Evolutionary conservation across 441 rosid genomes (phyloP).

Genomic region (Populus tomentosa): DNA sequence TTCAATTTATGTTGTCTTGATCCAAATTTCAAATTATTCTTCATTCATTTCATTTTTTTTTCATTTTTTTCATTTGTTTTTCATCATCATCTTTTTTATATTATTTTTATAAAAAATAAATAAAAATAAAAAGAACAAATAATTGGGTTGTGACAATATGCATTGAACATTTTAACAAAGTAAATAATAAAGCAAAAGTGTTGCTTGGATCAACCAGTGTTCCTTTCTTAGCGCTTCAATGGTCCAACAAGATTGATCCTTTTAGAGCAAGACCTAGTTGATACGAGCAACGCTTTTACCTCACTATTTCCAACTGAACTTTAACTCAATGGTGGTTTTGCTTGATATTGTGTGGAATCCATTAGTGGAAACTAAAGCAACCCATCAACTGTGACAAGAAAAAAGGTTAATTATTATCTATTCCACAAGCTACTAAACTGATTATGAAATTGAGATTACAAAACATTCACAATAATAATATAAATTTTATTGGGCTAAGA

Average conservation of each 20-base stretch:
- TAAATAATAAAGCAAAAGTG: conserved; percentile 41
- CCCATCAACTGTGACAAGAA: conserved; percentile 52
- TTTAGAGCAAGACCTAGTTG: conserved; percentile 40
- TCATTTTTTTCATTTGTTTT: too few species aligned
- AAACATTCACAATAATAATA: not conserved
- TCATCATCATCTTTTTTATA: too few species aligned
- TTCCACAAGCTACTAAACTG: not conserved
- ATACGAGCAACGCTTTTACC: not conserved
- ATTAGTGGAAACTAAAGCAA: conserved; percentile 50
- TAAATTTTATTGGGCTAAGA: not conserved
- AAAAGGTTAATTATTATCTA: not conserved
- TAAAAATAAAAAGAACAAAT: too few species aligned
- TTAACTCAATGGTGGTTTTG: conserved; percentile 49
- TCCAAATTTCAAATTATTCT: too few species aligned
- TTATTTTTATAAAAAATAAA: too few species aligned
- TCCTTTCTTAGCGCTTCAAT: conserved; percentile 3
- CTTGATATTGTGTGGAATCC: conserved; percentile 24
- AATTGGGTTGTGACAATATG: too few species aligned
- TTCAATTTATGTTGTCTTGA: too few species aligned
- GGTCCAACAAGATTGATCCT: conserved; percentile 66
- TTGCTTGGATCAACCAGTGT: conserved; percentile 65
- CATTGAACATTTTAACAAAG: conserved; percentile 51
- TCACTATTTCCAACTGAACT: not conserved
- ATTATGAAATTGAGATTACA: not conserved
- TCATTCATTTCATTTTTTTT: too few species aligned